These are phyloP conservation scores for Dovyalis caffra DNA, from an alignment of 345 rosid species.

Conservation along the genomic window DNA sequence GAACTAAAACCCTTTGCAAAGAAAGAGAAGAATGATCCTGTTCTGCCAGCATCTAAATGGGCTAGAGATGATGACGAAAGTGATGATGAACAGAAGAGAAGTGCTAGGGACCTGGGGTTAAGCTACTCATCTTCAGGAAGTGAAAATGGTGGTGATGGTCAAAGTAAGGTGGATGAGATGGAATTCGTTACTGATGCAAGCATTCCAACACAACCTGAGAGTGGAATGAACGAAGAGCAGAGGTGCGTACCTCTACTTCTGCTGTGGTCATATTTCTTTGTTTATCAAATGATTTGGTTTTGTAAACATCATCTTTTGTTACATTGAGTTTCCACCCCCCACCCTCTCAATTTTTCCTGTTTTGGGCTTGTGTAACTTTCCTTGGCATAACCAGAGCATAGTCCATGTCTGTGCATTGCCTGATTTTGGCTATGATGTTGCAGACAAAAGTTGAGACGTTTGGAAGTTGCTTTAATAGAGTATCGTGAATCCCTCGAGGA, in stretches of 20 bases:
- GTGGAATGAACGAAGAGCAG: conserved; percentile 80
- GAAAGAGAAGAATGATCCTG: conserved; percentile 73
- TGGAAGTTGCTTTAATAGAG: conserved; percentile 92
- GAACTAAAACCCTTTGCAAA: conserved; percentile 59
- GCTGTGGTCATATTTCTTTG: neutral
- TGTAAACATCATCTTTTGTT: neutral
- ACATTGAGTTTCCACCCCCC: neutral
- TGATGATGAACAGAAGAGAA: conserved; percentile 75
- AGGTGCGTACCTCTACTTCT: conserved; percentile 44
- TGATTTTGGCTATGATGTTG: conserved; percentile 16
- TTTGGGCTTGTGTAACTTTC: neutral
- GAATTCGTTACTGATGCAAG: conserved; percentile 51
- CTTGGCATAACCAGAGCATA: neutral
- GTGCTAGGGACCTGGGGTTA: conserved; percentile 50
- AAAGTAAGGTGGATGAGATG: conserved; percentile 55
- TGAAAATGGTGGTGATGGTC: conserved; percentile 68
- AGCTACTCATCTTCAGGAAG: conserved; percentile 91
- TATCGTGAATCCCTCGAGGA: conserved; percentile 96
- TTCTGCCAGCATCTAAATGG: conserved; percentile 94
- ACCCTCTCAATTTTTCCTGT: neutral
- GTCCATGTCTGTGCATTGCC: neutral
- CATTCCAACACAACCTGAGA: conserved; percentile 52
- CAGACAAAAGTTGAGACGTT: conserved; percentile 86
- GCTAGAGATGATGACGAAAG: conserved; percentile 90
- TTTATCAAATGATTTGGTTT: neutral